Evolutionary conservation across 495 filamentous ascomycete species (phyloP).

Genomic region (Neurospora discreta): DNA sequence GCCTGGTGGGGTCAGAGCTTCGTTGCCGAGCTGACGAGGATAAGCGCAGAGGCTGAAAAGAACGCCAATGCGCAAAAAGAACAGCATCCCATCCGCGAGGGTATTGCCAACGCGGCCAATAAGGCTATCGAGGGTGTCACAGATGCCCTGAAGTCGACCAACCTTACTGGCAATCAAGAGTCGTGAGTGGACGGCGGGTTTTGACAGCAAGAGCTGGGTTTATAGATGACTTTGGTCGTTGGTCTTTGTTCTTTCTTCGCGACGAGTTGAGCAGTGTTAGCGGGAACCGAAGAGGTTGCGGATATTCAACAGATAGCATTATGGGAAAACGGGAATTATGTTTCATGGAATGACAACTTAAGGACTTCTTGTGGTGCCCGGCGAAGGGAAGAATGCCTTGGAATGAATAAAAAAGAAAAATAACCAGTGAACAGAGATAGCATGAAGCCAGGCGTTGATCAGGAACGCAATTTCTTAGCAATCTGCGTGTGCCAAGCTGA

Average conservation of each 20-base stretch:
- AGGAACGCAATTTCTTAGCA: neutral
- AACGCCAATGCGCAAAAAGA: slow-evolving; percentile 2
- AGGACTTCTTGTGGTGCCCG: neutral
- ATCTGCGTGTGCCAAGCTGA: neutral
- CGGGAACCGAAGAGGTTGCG: neutral
- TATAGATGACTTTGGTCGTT: neutral
- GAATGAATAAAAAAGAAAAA: neutral
- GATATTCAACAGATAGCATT: neutral
- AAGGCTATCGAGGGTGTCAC: slow-evolving; percentile 9
- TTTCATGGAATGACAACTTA: neutral
- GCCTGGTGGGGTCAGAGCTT: slow-evolving; percentile 98
- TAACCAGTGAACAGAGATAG: neutral
- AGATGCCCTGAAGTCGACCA: neutral
- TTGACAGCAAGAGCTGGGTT: neutral
- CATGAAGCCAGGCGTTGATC: neutral
- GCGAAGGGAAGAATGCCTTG: neutral
- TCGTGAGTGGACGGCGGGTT: neutral
- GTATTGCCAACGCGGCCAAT: slow-evolving; percentile 9
- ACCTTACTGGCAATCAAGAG: neutral
- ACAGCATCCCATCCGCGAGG: slow-evolving; percentile 3
- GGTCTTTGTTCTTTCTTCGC: neutral
- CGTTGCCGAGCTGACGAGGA: slow-evolving; percentile 66
- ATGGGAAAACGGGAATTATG: neutral
- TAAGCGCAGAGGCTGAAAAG: slow-evolving; percentile 17
- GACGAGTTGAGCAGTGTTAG: neutral